Evolutionary conservation across 2,329 filamentous ascomycete genomes (phyloP).

Genomic region (Stagonosporopsis vannaccii): DNA sequence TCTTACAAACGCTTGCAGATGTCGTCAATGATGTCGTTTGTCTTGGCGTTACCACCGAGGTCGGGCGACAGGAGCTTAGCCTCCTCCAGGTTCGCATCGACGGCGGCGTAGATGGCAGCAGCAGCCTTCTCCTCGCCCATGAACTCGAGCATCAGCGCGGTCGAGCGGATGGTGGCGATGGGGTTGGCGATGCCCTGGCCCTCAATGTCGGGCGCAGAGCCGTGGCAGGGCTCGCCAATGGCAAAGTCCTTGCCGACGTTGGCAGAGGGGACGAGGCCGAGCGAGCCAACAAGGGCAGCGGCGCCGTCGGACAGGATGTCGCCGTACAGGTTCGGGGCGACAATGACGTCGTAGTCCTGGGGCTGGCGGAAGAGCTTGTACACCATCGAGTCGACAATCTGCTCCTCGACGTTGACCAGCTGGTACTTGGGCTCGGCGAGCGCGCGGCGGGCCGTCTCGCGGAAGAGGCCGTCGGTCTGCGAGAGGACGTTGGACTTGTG

Average conservation of each 20-base stretch:
- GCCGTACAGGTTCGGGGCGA: constrained; percentile 96
- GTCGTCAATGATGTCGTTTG: constrained; percentile 85
- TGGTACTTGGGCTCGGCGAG: constrained; percentile 72
- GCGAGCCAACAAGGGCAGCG: constrained; percentile 87
- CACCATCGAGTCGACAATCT: constrained; percentile 99
- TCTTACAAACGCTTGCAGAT: constrained; percentile 79
- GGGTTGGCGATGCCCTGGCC: constrained; percentile 94
- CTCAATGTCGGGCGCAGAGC: constrained; percentile 93
- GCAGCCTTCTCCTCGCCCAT: constrained; percentile 86
- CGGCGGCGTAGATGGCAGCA: constrained; percentile 86
- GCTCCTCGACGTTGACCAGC: constrained; percentile 79
- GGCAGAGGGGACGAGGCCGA: constrained; percentile 91
- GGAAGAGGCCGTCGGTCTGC: constrained; percentile 96
- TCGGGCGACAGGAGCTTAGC: constrained; percentile 85
- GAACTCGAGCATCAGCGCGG: constrained; percentile 96
- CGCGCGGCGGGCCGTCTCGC: constrained; percentile 76
- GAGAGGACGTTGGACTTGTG: constrained; percentile 98
- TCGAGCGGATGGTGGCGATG: constrained; percentile 90
- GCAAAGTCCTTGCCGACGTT: constrained; percentile 95
- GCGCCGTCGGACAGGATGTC: constrained; percentile 96
- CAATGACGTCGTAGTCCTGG: constrained; percentile 94
- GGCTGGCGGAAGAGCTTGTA: constrained; percentile 99
- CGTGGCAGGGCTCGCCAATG: constrained; percentile 98
- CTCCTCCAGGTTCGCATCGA: constrained; percentile 88
- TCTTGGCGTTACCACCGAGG: constrained; percentile 85